phyloP scores from a whole-genome alignment of 768 basidiomycete species.

The Tulasnella sp. region DNA sequence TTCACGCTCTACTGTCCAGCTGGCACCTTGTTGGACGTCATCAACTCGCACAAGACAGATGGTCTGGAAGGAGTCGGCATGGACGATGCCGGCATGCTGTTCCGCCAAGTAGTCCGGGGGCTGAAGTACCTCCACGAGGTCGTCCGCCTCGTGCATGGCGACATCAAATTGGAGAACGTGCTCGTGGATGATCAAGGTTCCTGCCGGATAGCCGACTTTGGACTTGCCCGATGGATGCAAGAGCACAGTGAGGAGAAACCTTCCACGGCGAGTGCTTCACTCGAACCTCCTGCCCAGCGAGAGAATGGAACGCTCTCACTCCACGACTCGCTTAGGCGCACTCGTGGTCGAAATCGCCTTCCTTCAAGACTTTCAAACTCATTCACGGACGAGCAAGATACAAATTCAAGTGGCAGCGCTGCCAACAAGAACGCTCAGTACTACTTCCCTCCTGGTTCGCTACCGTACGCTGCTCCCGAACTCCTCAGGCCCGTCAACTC shows the following conservation, averaged over 20 bases:
- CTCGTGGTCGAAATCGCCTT: neutral
- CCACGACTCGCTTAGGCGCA: neutral
- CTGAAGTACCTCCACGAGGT: constrained; percentile 77
- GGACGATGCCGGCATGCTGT: constrained; percentile 80
- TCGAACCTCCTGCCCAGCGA: neutral
- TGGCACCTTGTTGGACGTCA: constrained; percentile 78
- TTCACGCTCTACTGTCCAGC: constrained; percentile 80
- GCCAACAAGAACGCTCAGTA: constrained; percentile 30
- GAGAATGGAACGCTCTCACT: constrained; percentile 30
- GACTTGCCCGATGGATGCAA: constrained; percentile 66
- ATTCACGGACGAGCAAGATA: neutral
- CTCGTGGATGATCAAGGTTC: constrained; percentile 83
- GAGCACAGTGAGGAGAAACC: constrained; percentile 32
- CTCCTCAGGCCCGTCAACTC: constrained; percentile 54
- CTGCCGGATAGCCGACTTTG: constrained; percentile 85
- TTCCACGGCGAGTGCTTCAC: neutral
- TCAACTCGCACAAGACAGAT: constrained; percentile 51
- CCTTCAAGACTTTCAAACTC: constrained; percentile 6
- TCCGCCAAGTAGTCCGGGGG: constrained; percentile 78
- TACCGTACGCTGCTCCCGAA: constrained; percentile 90
- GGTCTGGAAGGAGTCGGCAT: constrained; percentile 63
- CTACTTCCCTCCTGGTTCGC: constrained; percentile 69
- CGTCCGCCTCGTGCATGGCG: constrained; percentile 78
- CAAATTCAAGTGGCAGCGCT: neutral
- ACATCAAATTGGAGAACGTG: constrained; percentile 96